Conservation (phyloP, 2,329 filamentous ascomycete species). For the Colletotrichum coccodes region DNA sequence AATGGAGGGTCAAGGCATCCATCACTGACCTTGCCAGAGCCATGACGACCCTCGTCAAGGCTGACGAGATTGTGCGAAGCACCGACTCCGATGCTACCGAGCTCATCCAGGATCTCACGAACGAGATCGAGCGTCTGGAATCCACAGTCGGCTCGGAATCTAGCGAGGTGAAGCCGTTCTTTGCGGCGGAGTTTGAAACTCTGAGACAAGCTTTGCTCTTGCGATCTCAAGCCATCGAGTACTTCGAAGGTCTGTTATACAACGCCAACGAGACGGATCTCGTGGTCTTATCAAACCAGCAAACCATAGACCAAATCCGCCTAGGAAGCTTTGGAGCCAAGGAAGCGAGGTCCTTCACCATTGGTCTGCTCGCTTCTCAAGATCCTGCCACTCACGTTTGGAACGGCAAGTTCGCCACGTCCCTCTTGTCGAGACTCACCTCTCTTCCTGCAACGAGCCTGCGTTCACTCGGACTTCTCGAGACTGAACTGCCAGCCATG, state of each 20-base stretch:
- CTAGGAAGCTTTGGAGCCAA: slow-evolving; percentile 35
- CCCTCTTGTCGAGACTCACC: slow-evolving; percentile 66
- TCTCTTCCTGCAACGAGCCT: slow-evolving; percentile 64
- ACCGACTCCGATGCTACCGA: slow-evolving; percentile 52
- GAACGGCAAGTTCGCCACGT: slow-evolving; percentile 52
- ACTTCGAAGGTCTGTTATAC: neutral
- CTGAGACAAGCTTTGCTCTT: slow-evolving; percentile 64
- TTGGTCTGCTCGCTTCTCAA: slow-evolving; percentile 25
- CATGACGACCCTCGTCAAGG: slow-evolving; percentile 63
- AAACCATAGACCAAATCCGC: slow-evolving; percentile 55
- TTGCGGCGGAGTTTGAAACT: slow-evolving; percentile 65
- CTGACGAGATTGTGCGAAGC: slow-evolving; percentile 65
- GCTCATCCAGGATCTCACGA: slow-evolving; percentile 60
- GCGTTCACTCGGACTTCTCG: slow-evolving; percentile 69
- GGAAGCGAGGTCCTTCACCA: slow-evolving; percentile 23
- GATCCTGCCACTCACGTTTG: slow-evolving; percentile 39
- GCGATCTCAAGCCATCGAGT: slow-evolving; percentile 38
- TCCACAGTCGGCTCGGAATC: slow-evolving; percentile 53
- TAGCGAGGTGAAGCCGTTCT: slow-evolving; percentile 56
- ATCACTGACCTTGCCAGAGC: slow-evolving; percentile 63
- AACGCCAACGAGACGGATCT: slow-evolving; percentile 48
- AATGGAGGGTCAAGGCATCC: slow-evolving; percentile 66
- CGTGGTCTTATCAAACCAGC: slow-evolving; percentile 58
- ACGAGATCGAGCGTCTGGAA: slow-evolving; percentile 64
- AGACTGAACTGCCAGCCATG: slow-evolving; percentile 71